Evolutionary conservation across 225 moss, liverwort and hornwort genomes (phyloP).

Genomic region (Takakia lepidozioides): DNA sequence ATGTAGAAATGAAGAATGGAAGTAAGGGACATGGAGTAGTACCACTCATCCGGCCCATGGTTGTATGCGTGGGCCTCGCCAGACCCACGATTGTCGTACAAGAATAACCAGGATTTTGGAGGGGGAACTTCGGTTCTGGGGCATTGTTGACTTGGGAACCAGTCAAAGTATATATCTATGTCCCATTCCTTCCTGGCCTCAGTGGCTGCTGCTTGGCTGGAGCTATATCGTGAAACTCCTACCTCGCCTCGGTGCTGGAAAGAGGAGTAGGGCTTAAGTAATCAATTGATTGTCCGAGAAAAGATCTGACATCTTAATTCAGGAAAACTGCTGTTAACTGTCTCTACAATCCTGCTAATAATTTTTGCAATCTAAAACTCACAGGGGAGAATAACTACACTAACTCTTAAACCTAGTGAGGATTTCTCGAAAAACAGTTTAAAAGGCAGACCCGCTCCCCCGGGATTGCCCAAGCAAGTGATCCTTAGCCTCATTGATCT

Average conservation of each 20-base stretch:
- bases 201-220: no score
- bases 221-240: no score
- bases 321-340: no score
- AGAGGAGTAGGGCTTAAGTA: no score
- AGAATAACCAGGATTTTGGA: neutral
- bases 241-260: no score
- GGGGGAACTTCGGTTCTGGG: neutral
- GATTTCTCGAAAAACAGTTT: no score
- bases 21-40: neutral
- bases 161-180: neutral
- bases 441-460: conserved; percentile 77
- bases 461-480: conserved; percentile 72
- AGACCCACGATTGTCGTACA: neutral
- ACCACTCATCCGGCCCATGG: neutral
- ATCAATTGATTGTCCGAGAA: no score
- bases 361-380: no score
- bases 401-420: no score
- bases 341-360: no score
- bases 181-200: neutral
- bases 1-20: neutral
- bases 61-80: neutral
- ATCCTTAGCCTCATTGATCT: conserved; percentile 96
- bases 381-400: no score
- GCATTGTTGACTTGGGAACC: neutral
- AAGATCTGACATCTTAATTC: no score